Evolutionary conservation across 352 stramenopile species (phyloP), one percentile per base, ranked within the genome.

Genomic region (Phytophthora chlamydospora): DNA sequence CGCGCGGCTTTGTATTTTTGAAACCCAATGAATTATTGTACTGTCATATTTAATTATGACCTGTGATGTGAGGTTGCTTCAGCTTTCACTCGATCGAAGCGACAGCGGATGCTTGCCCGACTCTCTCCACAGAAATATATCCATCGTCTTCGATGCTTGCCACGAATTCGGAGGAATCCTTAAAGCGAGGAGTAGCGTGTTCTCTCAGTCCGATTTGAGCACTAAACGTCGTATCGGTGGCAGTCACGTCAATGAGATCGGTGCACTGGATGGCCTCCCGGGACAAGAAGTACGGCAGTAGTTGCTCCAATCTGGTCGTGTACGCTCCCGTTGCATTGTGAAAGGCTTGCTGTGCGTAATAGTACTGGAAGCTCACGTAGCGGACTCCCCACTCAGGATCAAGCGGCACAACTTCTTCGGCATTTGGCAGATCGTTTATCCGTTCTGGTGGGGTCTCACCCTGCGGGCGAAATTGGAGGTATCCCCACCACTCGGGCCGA

Each of bases 401-500:
- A 16, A 72, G 32, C 3, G 71, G 52, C 13, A 86, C 67, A 14
- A 50, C 19, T 3, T 57, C 14, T 16, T 59, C 43, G 16, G 17
- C 19, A 32, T 52, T 13, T 27, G 45, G 33, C 50, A 44, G 3
- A 19, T 21, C 21, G 34, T 52, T 13, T 19, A 41, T 38, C 52
- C 44, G 3, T 14, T 31, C 7, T 4, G 57, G 47, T 4, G 51
- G 62, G 3, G 8, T 50, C 36, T 78, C 61, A 13, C 46, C 24
- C 16, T 33, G 66, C 5, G 68, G 56, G 0, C 68, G 71, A 55
- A 97, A 96, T n/a, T 91, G 72, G 39, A 97, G 52, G 51, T 95
- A 97, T 14, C 90, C 90, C 90, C 90, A 97, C 62, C 80, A 78
- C 71, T 97, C 89, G 10, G 90, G 90, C 12, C 83, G 75, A 69